Percentiles rank a stretch among this genome's conserved stretches.
Conservation (phyloP, 495 filamentous ascomycete genomes). For the Penicillium daleae region DNA sequence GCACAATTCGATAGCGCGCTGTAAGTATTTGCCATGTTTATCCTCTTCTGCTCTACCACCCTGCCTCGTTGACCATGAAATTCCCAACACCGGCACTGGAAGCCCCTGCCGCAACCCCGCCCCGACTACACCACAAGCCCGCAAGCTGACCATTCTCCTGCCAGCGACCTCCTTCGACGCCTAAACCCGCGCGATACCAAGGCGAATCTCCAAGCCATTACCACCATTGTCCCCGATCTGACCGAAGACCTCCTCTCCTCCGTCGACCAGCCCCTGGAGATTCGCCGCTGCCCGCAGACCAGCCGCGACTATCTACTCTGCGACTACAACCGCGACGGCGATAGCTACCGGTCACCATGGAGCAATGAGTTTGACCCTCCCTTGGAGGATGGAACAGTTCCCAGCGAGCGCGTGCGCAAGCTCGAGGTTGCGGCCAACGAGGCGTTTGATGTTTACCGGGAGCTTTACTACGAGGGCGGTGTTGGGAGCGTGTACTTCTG, state of each 20-base stretch:
- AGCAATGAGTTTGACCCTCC: conserved; percentile 96
- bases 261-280: conserved; percentile 90
- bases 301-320: conserved; percentile 96
- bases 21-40: conserved; percentile 42
- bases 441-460: conserved; percentile 95
- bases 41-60: not conserved
- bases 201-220: conserved; percentile 81
- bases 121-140: conserved; percentile 23
- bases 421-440: conserved; percentile 94
- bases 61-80: not conserved
- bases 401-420: conserved; percentile 84
- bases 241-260: conserved; percentile 98
- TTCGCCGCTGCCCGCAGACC: conserved; percentile 82
- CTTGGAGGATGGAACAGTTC: conserved; percentile 75
- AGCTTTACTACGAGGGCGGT: conserved; percentile 97
- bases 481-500: conserved; percentile 96
- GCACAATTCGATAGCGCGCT: conserved; percentile 66
- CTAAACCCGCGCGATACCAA: conserved; percentile 92
- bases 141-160: conserved; percentile 32
- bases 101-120: conserved; percentile 37
- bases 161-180: conserved; percentile 95
- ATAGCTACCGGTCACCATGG: conserved; percentile 96
- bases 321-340: conserved; percentile 99
- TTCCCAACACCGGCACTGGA: conserved; percentile 11
- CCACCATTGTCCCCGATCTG: conserved; percentile 82